A percentile compares a stretch with the other conserved stretches of the same genome.
phyloP scores from a whole-genome alignment of 1,284 basidiomycete genomes.

The Cryptococcus hybrid region DNA sequence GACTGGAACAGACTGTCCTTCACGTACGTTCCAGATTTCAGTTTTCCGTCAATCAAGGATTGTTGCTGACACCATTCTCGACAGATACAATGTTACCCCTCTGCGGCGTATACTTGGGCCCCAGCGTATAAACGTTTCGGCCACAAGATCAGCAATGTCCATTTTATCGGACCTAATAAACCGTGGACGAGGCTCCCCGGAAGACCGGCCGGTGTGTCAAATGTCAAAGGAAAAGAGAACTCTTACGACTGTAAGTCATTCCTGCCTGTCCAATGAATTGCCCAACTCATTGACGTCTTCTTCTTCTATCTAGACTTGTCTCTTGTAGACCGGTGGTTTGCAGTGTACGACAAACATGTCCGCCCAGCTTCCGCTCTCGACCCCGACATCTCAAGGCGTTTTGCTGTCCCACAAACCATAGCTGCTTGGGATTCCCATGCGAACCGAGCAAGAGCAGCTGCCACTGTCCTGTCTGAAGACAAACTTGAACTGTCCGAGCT shows the following conservation, averaged over 20 bases:
- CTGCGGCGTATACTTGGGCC: slow-evolving; percentile 96
- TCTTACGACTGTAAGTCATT: slow-evolving; percentile 44
- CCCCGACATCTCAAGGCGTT: slow-evolving; percentile 53
- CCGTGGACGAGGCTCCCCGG: slow-evolving; percentile 77
- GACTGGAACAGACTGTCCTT: slow-evolving; percentile 92
- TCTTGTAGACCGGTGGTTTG: slow-evolving; percentile 86
- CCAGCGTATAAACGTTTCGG: slow-evolving; percentile 94
- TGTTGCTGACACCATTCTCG: background rate
- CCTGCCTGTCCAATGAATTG: background rate
- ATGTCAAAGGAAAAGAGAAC: slow-evolving; percentile 30
- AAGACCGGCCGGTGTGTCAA: slow-evolving; percentile 57
- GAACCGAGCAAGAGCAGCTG: slow-evolving; percentile 38
- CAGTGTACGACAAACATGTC: slow-evolving; percentile 83
- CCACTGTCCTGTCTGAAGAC: slow-evolving; percentile 21
- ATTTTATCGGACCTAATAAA: slow-evolving; percentile 93
- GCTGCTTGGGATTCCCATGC: slow-evolving; percentile 61
- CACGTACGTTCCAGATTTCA: slow-evolving; percentile 50
- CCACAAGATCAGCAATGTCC: slow-evolving; percentile 79
- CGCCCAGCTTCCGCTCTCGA: slow-evolving; percentile 54
- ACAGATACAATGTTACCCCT: slow-evolving; percentile 87
- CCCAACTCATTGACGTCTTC: slow-evolving; percentile 7
- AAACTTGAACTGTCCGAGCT: slow-evolving; percentile 66
- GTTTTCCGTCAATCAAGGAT: too few relatives aligned
- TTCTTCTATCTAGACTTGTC: slow-evolving; percentile 40
- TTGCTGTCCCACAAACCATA: slow-evolving; percentile 66